phyloP scores from a whole-genome alignment of 495 filamentous ascomycete genomes.

The Penicillium samsonianum region DNA sequence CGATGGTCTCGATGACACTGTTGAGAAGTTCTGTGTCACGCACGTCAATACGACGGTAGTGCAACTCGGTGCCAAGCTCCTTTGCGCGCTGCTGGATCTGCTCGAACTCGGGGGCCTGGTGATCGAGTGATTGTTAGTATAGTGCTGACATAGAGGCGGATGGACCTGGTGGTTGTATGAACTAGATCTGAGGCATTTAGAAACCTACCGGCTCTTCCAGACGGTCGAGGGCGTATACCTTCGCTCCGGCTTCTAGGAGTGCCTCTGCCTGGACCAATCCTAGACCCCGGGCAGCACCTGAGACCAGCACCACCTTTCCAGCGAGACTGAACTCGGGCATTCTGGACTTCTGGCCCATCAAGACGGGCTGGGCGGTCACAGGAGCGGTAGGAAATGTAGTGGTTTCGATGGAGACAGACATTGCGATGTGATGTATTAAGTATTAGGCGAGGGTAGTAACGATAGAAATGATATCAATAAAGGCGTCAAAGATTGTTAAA shows the following conservation, averaged over 20 bases:
- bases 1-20: constrained; percentile 66
- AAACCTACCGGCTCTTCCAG: constrained; percentile 46
- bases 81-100: constrained; percentile 64
- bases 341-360: constrained; percentile 42
- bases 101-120: constrained; percentile 58
- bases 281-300: constrained; percentile 76
- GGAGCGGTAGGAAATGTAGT: constrained; percentile 31
- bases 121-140: constrained; percentile 18
- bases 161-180: not conserved
- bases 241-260: constrained; percentile 78
- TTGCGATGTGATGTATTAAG: constrained; percentile 16
- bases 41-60: constrained; percentile 84
- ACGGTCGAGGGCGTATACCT: constrained; percentile 52
- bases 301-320: constrained; percentile 75
- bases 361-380: constrained; percentile 26
- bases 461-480: not conserved
- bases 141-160: constrained; percentile 46
- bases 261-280: constrained; percentile 79
- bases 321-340: constrained; percentile 79
- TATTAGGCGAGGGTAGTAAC: not conserved
- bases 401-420: constrained; percentile 48
- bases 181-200: not conserved
- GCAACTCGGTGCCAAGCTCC: constrained; percentile 67
- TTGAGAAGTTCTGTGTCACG: constrained; percentile 72
- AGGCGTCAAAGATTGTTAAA: not conserved